Base-by-base conservation (phyloP, 495 filamentous ascomycete genomes). In the Aspergillus biplanus region DNA sequence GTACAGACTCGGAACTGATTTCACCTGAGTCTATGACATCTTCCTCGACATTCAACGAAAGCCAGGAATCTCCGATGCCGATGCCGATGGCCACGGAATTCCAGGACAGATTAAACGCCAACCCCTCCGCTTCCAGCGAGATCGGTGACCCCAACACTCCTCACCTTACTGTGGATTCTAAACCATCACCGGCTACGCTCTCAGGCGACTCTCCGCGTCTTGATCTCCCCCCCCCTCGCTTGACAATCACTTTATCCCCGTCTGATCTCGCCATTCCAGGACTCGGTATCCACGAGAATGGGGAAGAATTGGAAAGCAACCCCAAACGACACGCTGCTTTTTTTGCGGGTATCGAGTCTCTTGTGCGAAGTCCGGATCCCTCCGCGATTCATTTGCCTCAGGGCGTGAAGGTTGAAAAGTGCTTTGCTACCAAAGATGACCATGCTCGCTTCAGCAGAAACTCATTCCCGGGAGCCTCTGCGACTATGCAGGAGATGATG, bases 401-500 rank as follows among this genome's bases (percentile, higher is more conserved):
- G 1, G 52, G 53, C 35, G 48, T 66, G 18, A 59, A 57, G 46
- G 52, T 59, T 52, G 69, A 69, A 11, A 33, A 34, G 18, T 31
- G 33, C 8, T 34, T 64, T n/a, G 18, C 58, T 4, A 61, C 52
- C 33, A 53, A 48, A 21, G 60, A 58, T 39, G 61, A 50, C 47
- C 61, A 7, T 50, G 59, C 13, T 65, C 72, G 63, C 8, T 63
- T 63, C 18, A 72, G 75, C 58, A 61, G 67, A 50, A 63, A 65
- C 11, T 69, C 67, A 11, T 52, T 74, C 37, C 44, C 67, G 11
- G 70, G 69, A 8, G 74, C 79, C 61, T 69, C 68, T 35, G 70
- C 68, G 16, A 75, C 76, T 9, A 81, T 84, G 74, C 73, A 78
- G 60, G 78, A 82, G 63, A 68, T 83, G 65, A 76, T 85, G 69